These are phyloP conservation scores for Kodamaea jinghongensis DNA, from an alignment of 805 yeast species.

Conservation along the genomic window DNA sequence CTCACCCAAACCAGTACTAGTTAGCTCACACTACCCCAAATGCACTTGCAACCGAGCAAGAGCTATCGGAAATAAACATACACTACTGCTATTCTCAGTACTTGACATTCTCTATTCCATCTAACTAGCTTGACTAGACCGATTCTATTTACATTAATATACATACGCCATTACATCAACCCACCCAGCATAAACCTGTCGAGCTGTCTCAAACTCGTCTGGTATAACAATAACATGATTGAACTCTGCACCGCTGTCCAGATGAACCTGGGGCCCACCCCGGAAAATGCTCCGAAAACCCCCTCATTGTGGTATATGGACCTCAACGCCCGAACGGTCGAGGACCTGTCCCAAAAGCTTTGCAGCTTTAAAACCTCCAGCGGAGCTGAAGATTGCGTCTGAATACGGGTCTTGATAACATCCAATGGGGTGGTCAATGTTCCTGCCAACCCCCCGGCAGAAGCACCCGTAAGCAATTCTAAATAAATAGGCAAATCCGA, in stretches of 20 bases:
- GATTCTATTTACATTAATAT: too few relatives aligned
- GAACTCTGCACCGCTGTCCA: conserved; percentile 97
- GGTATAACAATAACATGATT: conserved; percentile 87
- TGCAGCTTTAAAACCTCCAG: conserved; percentile 7
- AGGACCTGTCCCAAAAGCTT: conserved; percentile 16
- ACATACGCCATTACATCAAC: background rate
- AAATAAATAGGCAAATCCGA: conserved; percentile 51
- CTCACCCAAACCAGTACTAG: too few relatives aligned
- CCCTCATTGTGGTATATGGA: conserved; percentile 72
- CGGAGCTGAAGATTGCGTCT: conserved; percentile 55
- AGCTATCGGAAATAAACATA: too few relatives aligned
- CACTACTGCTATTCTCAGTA: too few relatives aligned
- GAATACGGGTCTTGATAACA: conserved; percentile 88
- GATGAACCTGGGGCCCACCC: conserved; percentile 93
- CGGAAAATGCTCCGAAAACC: conserved; percentile 74
- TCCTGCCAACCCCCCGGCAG: conserved; percentile 94
- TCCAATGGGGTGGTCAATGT: conserved; percentile 86
- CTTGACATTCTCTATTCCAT: too few relatives aligned
- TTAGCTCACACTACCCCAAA: too few relatives aligned
- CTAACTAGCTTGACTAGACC: too few relatives aligned
- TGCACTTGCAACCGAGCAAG: too few relatives aligned
- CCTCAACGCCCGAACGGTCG: conserved; percentile 32
- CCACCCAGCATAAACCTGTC: conserved; percentile 22
- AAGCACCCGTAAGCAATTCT: conserved; percentile 87
- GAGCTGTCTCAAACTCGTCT: conserved; percentile 61